A percentile compares a stretch with the other conserved stretches of the same genome.
Conservation (phyloP, 2,329 filamentous ascomycete species). For the Phialemoniopsis sp. region DNA sequence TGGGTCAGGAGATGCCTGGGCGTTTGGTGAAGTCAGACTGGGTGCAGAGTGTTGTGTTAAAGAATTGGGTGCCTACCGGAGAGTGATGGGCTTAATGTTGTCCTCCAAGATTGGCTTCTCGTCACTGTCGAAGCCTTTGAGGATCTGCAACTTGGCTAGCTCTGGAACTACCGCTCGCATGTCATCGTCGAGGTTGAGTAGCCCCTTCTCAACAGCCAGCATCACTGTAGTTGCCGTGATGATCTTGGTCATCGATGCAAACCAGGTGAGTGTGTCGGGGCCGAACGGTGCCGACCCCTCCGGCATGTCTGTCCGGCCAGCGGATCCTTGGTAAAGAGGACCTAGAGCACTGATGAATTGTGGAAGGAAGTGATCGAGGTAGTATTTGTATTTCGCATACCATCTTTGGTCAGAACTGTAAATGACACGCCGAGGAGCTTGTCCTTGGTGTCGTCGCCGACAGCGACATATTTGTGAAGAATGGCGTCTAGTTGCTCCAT, state of each 20-base stretch:
- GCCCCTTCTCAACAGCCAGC: constrained; percentile 31
- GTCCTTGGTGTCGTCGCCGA: constrained; percentile 15
- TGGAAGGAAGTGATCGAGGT: too few relatives aligned
- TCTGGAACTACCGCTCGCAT: constrained; percentile 26
- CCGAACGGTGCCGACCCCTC: constrained; percentile 21
- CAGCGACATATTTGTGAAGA: constrained; percentile 14
- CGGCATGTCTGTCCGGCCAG: constrained; percentile 28
- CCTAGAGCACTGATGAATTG: too few relatives aligned
- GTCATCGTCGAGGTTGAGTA: constrained; percentile 30
- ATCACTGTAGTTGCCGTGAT: constrained; percentile 29
- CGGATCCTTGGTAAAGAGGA: constrained; percentile 26
- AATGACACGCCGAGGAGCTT: constrained; percentile 22
- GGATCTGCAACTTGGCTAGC: constrained; percentile 23
- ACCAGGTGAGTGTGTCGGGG: constrained; percentile 25
- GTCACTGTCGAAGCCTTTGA: constrained; percentile 29
- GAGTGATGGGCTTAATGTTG: constrained; percentile 29
- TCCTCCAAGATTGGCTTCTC: constrained; percentile 29
- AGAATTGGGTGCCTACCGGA: too few relatives aligned
- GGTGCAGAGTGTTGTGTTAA: constrained; percentile 4
- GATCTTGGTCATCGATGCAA: constrained; percentile 39
- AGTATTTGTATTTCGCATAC: too few relatives aligned
- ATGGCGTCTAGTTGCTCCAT: constrained; percentile 16
- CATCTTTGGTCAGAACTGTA: constrained; percentile 17
- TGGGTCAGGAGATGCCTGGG: constrained; percentile 41
- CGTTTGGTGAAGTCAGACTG: too few relatives aligned